Evolutionary conservation across 2,329 filamentous ascomycete species (phyloP).

Genomic region (Huntiella moniliformis): DNA sequence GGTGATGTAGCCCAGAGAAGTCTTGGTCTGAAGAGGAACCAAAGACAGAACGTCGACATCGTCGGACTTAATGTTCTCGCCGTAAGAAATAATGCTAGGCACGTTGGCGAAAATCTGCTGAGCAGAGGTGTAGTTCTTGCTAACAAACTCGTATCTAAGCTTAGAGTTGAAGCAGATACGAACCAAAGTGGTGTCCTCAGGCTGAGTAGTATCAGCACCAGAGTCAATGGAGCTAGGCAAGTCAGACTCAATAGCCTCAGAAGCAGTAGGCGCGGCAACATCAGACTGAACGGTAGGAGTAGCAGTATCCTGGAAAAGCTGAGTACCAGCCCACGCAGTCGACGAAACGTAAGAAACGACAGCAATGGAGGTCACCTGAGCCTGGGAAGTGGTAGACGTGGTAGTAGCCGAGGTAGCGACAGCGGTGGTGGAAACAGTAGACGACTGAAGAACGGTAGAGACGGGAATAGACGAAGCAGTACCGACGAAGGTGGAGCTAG

Average conservation of each 20-base stretch:
- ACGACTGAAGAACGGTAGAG: conserved; percentile 2
- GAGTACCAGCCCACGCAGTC: conserved; percentile 12
- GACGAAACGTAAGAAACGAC: conserved; percentile 9
- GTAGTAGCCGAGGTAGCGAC: conserved; percentile 7
- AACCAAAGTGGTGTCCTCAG: conserved; percentile 49
- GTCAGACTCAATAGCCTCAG: conserved; percentile 39
- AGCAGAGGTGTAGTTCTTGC: conserved; percentile 49
- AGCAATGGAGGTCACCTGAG: conserved; percentile 13
- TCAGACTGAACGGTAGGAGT: conserved; percentile 12
- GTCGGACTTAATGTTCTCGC: conserved; percentile 33
- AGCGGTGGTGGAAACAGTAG: not conserved
- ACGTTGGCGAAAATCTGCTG: conserved; percentile 71
- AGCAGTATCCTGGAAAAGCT: conserved; percentile 11
- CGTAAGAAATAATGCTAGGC: conserved; percentile 50
- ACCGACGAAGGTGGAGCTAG: not conserved
- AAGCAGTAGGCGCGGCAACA: conserved; percentile 16
- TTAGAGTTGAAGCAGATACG: conserved; percentile 70
- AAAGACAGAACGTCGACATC: conserved; percentile 52
- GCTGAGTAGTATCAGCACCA: conserved; percentile 41
- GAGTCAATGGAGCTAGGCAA: conserved; percentile 55
- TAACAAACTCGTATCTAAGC: conserved; percentile 73
- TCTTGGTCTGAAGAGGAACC: conserved; percentile 55
- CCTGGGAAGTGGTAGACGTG: conserved; percentile 13
- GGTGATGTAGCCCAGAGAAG: conserved; percentile 56
- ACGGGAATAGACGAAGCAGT: not conserved